A percentile compares a stretch with the other conserved stretches of the same genome.
These are phyloP conservation scores for Camellia japonica DNA, from an alignment of 148 eudicot species.

Conservation along the genomic window DNA sequence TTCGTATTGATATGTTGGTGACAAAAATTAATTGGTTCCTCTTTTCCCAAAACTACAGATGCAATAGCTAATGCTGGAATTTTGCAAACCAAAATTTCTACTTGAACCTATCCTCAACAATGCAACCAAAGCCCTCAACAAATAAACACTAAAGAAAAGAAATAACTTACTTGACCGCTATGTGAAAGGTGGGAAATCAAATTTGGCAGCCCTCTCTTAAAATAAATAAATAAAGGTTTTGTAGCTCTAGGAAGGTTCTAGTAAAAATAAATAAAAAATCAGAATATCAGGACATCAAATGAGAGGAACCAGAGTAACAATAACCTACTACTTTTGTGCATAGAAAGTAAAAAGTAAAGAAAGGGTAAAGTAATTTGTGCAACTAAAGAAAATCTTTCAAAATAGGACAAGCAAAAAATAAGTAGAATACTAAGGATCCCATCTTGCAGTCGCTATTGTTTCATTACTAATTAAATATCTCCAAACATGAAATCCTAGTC, in stretches of 20 bases:
- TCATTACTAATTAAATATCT: not conserved
- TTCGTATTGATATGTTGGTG: too few relatives aligned
- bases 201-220: not conserved
- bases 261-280: not conserved
- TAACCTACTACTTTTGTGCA: not conserved
- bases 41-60: too few relatives aligned
- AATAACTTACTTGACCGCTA: too few relatives aligned
- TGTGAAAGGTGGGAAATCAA: not conserved
- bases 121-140: too few relatives aligned
- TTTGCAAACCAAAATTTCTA: too few relatives aligned
- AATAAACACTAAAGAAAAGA: too few relatives aligned
- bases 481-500: not conserved
- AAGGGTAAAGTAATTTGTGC: too few relatives aligned
- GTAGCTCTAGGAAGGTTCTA: not conserved
- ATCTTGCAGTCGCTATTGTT: not conserved
- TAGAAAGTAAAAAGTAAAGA: not conserved
- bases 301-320: too few relatives aligned
- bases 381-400: not conserved
- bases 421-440: not conserved
- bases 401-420: not conserved
- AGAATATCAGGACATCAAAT: not conserved
- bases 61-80: too few relatives aligned
- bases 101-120: too few relatives aligned
- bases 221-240: not conserved
- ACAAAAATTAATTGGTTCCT: too few relatives aligned